Evolutionary conservation across 176 grass and related monocot species (phyloP).

Genomic region (Avena insularis): DNA sequence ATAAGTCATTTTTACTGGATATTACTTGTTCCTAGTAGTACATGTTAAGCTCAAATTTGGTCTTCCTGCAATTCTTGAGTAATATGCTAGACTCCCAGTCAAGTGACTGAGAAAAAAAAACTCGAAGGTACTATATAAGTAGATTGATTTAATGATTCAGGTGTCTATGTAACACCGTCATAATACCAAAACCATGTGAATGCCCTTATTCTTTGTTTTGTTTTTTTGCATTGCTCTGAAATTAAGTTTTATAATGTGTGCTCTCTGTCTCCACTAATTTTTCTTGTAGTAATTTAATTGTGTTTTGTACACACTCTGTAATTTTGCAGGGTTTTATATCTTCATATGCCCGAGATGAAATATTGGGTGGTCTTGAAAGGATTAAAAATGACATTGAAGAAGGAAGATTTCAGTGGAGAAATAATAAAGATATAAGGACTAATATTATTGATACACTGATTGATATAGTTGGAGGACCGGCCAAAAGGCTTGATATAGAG

Average conservation of each 20-base stretch:
- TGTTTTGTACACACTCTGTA: background rate
- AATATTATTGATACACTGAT: slow-evolving; percentile 23
- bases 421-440: slow-evolving; percentile 20
- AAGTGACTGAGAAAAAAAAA: background rate
- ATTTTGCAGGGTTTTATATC: slow-evolving; percentile 24
- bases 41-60: background rate
- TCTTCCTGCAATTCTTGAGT: background rate
- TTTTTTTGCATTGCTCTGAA: too few relatives aligned
- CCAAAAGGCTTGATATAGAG: background rate
- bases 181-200: background rate
- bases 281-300: background rate
- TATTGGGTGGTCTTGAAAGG: slow-evolving; percentile 27
- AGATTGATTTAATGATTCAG: background rate
- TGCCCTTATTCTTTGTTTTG: background rate
- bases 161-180: too few relatives aligned
- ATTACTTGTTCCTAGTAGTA: background rate
- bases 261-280: background rate
- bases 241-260: background rate
- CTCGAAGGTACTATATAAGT: background rate
- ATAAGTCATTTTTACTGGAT: background rate
- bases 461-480: slow-evolving; percentile 25
- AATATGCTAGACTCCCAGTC: background rate
- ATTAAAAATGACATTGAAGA: slow-evolving; percentile 33
- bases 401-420: slow-evolving; percentile 24
- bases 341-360: background rate